A percentile compares a stretch with the other conserved stretches of the same genome.
These are phyloP conservation scores for Astraeus odoratus DNA, from an alignment of 768 basidiomycete species.

Conservation along the genomic window DNA sequence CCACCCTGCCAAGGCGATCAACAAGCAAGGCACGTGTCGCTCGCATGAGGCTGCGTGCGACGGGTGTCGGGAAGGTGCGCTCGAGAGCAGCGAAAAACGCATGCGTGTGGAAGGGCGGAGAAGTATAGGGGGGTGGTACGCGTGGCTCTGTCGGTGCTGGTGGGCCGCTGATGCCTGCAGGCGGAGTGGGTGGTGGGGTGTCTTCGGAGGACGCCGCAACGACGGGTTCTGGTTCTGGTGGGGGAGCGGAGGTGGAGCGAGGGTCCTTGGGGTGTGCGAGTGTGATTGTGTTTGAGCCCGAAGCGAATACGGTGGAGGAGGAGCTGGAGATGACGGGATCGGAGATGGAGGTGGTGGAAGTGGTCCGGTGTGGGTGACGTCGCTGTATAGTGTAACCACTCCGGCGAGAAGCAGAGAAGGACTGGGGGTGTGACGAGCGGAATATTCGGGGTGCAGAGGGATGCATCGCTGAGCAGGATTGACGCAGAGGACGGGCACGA, in stretches of 20 bases:
- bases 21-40: conserved; percentile 76
- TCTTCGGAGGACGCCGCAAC: too few species aligned
- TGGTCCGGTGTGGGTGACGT: too few species aligned
- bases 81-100: conserved; percentile 67
- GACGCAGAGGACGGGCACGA: too few species aligned
- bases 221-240: background rate
- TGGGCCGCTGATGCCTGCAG: conserved; percentile 9
- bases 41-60: conserved; percentile 76
- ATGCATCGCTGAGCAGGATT: background rate
- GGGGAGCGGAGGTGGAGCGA: conserved; percentile 2
- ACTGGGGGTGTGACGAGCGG: background rate
- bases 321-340: too few species aligned
- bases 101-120: conserved; percentile 81
- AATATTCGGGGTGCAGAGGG: background rate
- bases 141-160: conserved; percentile 5
- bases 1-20: conserved; percentile 65
- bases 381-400: too few species aligned
- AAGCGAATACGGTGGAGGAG: too few species aligned
- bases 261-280: conserved; percentile 14
- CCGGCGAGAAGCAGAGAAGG: conserved; percentile 7
- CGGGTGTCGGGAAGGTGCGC: conserved; percentile 64
- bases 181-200: background rate
- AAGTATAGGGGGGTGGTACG: conserved; percentile 37
- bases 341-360: too few species aligned
- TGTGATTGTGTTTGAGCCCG: too few species aligned